Evolutionary conservation across 2,329 filamentous ascomycete genomes (phyloP), one percentile per base, ranked within the genome.

Genomic region (Lojkania enalia): DNA sequence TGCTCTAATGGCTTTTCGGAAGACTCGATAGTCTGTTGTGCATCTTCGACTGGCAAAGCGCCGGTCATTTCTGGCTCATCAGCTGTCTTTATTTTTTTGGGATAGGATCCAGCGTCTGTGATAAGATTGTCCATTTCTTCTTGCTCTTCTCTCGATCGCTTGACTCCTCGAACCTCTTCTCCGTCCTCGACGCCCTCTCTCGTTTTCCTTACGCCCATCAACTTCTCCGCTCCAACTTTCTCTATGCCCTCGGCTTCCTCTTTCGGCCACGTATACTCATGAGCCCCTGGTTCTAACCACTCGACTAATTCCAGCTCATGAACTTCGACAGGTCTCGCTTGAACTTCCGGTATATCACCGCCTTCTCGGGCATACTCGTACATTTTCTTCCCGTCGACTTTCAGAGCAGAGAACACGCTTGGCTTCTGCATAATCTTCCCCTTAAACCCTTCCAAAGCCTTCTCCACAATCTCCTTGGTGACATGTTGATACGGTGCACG

Each of bases 321-420:
- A 0, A 95, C 88, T 40, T 89, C 84, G 29, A 97, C 88, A 2
- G 87, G 81, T 45, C 92, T 77, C 42, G 87, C 83, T 65, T 90
- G 79, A 47, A 99, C 94, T 67, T 95, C 87, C 0, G 94, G 94
- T 13, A 96, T 85, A 25, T 88, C 83, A 63, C 87, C 90, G 13
- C 94, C 94, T 67, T 91, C 89, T 37, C 94, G 81, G 15, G 94
- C 94, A 70, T 97, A 97, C 72, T 99, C 91, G 67, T 99, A 99
- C 37, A 96, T 78, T 23, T 89, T 87, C 76, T 96, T 96, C 2
- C 94, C 94, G 56, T 96, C 83, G 70, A 96, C 89, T 69, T 92
- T 91, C 50, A 97, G 77, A 7, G 94, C 94, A 20, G 90, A 96
- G 71, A 91, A 99, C 15, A 99, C 82, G 4, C 92, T 92, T 27